Percentiles rank a stretch among this genome's conserved stretches.
These are phyloP conservation scores for Geosmithia flava DNA, from an alignment of 2,329 filamentous ascomycete species.

Conservation along the genomic window DNA sequence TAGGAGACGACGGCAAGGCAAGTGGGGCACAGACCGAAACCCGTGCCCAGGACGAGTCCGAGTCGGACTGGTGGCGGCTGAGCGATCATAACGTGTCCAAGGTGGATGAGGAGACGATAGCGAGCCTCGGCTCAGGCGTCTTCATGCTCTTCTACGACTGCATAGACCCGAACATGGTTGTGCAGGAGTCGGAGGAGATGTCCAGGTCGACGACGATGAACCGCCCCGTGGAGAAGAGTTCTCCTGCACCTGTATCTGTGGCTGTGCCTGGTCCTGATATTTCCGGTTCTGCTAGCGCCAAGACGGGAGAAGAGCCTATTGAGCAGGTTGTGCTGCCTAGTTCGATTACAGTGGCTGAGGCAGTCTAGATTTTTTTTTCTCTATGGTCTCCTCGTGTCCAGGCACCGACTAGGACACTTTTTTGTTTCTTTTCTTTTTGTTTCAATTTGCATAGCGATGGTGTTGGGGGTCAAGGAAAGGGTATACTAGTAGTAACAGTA, in stretches of 20 bases:
- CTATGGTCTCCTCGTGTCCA: too few relatives aligned
- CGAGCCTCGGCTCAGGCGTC: slow-evolving; percentile 61
- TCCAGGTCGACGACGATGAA: not conserved
- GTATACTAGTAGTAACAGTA: too few relatives aligned
- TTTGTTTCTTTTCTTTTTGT: not conserved
- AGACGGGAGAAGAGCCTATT: too few relatives aligned
- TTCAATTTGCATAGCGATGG: not conserved
- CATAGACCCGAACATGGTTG: slow-evolving; percentile 39
- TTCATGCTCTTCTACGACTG: slow-evolving; percentile 98
- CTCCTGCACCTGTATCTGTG: too few relatives aligned
- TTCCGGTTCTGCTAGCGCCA: too few relatives aligned
- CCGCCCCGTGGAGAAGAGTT: not conserved
- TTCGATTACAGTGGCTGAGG: too few relatives aligned
- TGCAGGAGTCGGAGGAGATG: slow-evolving; percentile 10
- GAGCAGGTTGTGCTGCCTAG: too few relatives aligned
- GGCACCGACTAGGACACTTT: too few relatives aligned
- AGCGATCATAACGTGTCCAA: slow-evolving; percentile 78
- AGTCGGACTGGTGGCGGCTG: slow-evolving; percentile 71
- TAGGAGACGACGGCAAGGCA: too few relatives aligned
- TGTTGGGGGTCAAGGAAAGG: not conserved
- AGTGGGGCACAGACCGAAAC: not conserved
- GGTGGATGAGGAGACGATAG: slow-evolving; percentile 60
- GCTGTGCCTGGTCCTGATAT: too few relatives aligned
- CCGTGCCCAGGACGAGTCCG: not conserved
- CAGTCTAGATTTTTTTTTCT: too few relatives aligned